phyloP scores from a whole-genome alignment of 129 eudicot species.

The Daucus carota region DH1_v3.0 NC_030386.2:12456501-12457000 shows the following conservation, averaged over 20 bases:
- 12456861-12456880: neutral
- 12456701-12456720: conserved; percentile 75
- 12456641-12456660: neutral
- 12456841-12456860: conserved; percentile 53
- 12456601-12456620: conserved; percentile 40
- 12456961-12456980: neutral
- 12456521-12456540: conserved; percentile 41
- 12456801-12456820: conserved; percentile 65
- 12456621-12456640: neutral
- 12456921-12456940: neutral
- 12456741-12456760: conserved; percentile 58
- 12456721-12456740: conserved; percentile 73
- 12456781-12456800: conserved; percentile 67
- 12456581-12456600: conserved; percentile 99
- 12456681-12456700: conserved; percentile 39
- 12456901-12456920: neutral
- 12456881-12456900: neutral
- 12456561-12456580: conserved; percentile 86
- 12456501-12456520: neutral
- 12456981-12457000: neutral
- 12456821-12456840: conserved; percentile 53
- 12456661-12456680: neutral
- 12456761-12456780: conserved; percentile 81
- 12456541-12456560: conserved; percentile 35
- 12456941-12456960: neutral